phyloP scores from a whole-genome alignment of 2,329 filamentous ascomycete species.

The Hypoxylon sp. region DNA sequence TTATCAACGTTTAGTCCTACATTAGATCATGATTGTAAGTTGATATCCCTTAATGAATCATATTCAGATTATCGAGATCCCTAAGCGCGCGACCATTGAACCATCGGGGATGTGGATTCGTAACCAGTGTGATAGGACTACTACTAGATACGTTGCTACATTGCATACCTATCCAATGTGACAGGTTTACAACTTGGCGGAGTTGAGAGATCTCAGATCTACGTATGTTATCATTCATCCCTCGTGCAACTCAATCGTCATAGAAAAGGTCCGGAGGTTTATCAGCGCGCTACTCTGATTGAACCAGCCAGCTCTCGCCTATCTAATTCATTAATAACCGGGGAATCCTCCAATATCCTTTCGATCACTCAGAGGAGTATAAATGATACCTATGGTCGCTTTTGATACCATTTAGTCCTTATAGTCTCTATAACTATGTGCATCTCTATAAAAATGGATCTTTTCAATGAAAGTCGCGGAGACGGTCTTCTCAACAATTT shows the following conservation, averaged over 20 bases:
- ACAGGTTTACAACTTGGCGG: conserved; percentile 27
- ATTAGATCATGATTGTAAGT: conserved; percentile 14
- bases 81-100: conserved; percentile 11
- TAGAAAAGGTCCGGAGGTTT: conserved; percentile 23
- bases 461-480: conserved; percentile 17
- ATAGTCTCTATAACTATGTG: neutral
- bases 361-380: conserved; percentile 12
- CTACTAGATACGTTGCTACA: conserved; percentile 11
- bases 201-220: conserved; percentile 41
- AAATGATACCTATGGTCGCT: conserved; percentile 4
- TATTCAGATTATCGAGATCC: conserved; percentile 40
- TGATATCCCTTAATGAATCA: conserved; percentile 35
- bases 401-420: no score
- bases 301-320: conserved; percentile 22
- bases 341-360: conserved; percentile 15
- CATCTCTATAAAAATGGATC: neutral
- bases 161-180: conserved; percentile 6
- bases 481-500: conserved; percentile 14
- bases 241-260: conserved; percentile 31
- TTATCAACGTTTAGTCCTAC: conserved; percentile 17
- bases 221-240: conserved; percentile 40
- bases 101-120: conserved; percentile 28
- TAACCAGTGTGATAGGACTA: conserved; percentile 27
- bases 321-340: conserved; percentile 25
- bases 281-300: conserved; percentile 22